These are phyloP conservation scores for Halophytophthora polymorphica DNA, from an alignment of 352 stramenopile species.

Conservation along the genomic window DNA sequence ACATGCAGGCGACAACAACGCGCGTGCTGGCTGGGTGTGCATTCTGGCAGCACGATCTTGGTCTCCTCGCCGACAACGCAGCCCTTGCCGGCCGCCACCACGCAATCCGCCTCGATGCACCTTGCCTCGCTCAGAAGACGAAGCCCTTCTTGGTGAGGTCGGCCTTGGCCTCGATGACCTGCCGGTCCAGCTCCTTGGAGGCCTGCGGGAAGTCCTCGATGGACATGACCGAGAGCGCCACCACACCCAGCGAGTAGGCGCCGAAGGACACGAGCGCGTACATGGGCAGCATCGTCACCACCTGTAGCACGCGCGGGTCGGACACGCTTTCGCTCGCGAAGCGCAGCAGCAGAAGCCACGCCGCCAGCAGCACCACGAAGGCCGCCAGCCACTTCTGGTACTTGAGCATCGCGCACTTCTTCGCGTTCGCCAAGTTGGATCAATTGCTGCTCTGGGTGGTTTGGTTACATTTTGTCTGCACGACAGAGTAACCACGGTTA, in stretches of 20 bases:
- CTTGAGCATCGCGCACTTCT: constrained; percentile 69
- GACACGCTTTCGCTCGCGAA: constrained; percentile 28
- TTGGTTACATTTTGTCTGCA: too few species aligned
- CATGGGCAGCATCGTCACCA: constrained; percentile 59
- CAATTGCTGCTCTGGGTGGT: too few species aligned
- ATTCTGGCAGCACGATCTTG: not conserved
- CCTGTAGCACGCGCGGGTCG: constrained; percentile 41
- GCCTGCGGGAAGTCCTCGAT: constrained; percentile 68
- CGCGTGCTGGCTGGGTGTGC: too few species aligned
- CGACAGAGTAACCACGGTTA: too few species aligned
- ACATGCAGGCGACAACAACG: too few species aligned
- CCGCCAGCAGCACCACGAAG: constrained; percentile 39
- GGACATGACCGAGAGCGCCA: constrained; percentile 66
- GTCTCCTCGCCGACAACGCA: too few species aligned
- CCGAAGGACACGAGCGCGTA: constrained; percentile 70
- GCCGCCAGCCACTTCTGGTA: constrained; percentile 71
- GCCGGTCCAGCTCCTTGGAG: constrained; percentile 61
- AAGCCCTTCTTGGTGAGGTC: constrained; percentile 62
- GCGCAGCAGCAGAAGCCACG: constrained; percentile 54
- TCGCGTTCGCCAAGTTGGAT: too few species aligned
- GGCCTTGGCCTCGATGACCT: constrained; percentile 62
- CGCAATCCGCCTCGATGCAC: too few species aligned
- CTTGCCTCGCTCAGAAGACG: constrained; percentile 26
- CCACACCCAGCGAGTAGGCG: constrained; percentile 65
- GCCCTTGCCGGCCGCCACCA: too few species aligned